phyloP scores from a whole-genome alignment of 306 rosid species.

The Vigna mungo region DNA sequence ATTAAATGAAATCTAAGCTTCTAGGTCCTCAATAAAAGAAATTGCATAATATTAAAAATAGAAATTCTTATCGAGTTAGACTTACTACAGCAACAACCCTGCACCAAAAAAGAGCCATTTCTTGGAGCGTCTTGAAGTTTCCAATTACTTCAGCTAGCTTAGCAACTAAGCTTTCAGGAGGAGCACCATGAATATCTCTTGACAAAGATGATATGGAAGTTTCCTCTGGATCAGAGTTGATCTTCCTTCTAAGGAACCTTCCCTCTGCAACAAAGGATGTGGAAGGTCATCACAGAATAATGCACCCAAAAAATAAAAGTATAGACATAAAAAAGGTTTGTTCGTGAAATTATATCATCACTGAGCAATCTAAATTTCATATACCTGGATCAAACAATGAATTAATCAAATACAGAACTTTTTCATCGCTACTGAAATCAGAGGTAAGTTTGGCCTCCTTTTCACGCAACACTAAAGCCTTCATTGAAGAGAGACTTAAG shows the following conservation, averaged over 20 bases:
- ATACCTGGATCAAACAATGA: slow-evolving; percentile 85
- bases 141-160: slow-evolving; percentile 93
- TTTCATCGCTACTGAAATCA: slow-evolving; percentile 65
- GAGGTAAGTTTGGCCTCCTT: slow-evolving; percentile 73
- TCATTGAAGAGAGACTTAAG: slow-evolving; percentile 77
- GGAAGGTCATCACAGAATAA: slow-evolving; percentile 60
- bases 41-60: slow-evolving; percentile 19
- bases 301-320: slow-evolving; percentile 2
- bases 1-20: slow-evolving; percentile 17
- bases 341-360: slow-evolving; percentile 31
- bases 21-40: slow-evolving; percentile 21
- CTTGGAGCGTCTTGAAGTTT: slow-evolving; percentile 69
- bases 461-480: slow-evolving; percentile 83
- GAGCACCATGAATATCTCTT: slow-evolving; percentile 93
- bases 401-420: slow-evolving; percentile 62
- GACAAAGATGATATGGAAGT: slow-evolving; percentile 56
- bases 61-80: slow-evolving; percentile 43
- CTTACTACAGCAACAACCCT: slow-evolving; percentile 83
- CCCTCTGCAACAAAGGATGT: slow-evolving; percentile 74
- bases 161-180: slow-evolving; percentile 85
- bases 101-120: slow-evolving; percentile 93
- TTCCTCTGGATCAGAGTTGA: slow-evolving; percentile 57
- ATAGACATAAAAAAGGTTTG: slow-evolving; percentile 18
- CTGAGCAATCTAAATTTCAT: slow-evolving; percentile 45
- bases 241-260: slow-evolving; percentile 67